These are phyloP conservation scores for Xylaria nigripes DNA, from an alignment of 495 filamentous ascomycete genomes.

Conservation along the genomic window DNA sequence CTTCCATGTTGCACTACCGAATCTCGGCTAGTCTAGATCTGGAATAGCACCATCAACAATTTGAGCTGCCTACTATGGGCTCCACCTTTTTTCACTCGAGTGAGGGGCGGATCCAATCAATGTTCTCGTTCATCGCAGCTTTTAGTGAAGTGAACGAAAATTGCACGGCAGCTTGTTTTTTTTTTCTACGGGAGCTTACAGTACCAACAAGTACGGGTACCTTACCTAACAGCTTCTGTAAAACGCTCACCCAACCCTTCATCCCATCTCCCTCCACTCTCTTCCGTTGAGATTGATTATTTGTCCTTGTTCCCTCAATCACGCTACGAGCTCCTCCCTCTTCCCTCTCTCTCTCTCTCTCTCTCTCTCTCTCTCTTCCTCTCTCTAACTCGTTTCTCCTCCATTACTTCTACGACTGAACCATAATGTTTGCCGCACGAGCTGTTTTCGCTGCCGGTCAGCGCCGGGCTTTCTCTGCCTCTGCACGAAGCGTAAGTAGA, in stretches of 20 bases:
- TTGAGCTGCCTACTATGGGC: too few species aligned
- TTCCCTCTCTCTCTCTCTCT: not conserved
- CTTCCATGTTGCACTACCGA: too few species aligned
- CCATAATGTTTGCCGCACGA: conserved; percentile 24
- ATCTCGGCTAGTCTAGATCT: not conserved
- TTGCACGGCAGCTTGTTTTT: not conserved
- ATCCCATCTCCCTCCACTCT: too few species aligned
- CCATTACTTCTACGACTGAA: not conserved
- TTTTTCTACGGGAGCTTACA: too few species aligned
- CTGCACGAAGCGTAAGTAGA: conserved; percentile 72
- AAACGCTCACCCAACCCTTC: too few species aligned
- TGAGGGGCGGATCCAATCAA: not conserved
- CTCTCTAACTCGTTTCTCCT: not conserved
- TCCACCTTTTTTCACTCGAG: not conserved
- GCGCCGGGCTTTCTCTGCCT: conserved; percentile 89
- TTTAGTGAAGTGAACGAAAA: not conserved
- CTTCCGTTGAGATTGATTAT: too few species aligned
- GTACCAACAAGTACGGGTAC: too few species aligned
- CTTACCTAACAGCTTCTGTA: too few species aligned
- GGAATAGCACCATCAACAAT: not conserved
- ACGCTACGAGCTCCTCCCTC: not conserved
- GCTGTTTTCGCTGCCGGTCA: conserved; percentile 45
- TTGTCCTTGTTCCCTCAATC: not conserved
- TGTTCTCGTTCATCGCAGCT: not conserved
- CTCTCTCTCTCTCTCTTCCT: not conserved